Evolutionary conservation across 1,284 basidiomycete species (phyloP).

Genomic region (Porogramme epimiltina): DNA sequence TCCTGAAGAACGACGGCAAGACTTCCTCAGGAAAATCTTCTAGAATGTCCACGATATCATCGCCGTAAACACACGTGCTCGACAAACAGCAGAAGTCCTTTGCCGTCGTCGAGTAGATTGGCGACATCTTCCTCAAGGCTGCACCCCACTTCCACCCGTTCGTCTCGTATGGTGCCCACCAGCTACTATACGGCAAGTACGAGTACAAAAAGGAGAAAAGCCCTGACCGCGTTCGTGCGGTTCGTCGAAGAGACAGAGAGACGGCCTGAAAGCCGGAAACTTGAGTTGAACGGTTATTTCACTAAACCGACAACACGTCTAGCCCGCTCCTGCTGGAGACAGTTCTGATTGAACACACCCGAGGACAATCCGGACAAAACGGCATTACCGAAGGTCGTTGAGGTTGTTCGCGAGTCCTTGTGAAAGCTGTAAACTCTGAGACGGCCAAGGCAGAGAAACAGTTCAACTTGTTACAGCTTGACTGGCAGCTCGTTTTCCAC

Average conservation of each 20-base stretch:
- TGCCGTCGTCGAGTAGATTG: slow-evolving; percentile 90
- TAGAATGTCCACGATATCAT: slow-evolving; percentile 98
- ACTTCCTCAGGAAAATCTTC: slow-evolving; percentile 94
- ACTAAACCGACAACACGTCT: slow-evolving; percentile 98
- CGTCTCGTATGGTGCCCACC: slow-evolving; percentile 95
- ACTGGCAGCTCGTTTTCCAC: slow-evolving; percentile 85
- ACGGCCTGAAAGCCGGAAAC: slow-evolving; percentile 91
- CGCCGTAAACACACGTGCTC: slow-evolving; percentile 90
- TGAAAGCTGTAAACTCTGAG: too few species aligned
- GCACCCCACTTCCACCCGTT: slow-evolving; percentile 92
- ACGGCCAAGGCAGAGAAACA: slow-evolving; percentile 92
- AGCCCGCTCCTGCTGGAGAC: slow-evolving; percentile 91
- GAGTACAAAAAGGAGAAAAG: slow-evolving; percentile 99
- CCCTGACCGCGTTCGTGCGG: slow-evolving; percentile 90
- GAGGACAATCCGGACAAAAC: slow-evolving; percentile 90
- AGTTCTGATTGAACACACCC: slow-evolving; percentile 90
- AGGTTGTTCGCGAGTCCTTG: slow-evolving; percentile 85
- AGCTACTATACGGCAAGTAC: slow-evolving; percentile 97
- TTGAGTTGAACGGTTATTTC: slow-evolving; percentile 97
- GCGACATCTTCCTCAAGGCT: slow-evolving; percentile 88
- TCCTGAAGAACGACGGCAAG: slow-evolving; percentile 74
- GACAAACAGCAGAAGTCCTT: slow-evolving; percentile 95
- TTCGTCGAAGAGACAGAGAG: slow-evolving; percentile 98
- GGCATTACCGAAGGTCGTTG: slow-evolving; percentile 78
- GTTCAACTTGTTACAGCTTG: slow-evolving; percentile 90